Evolutionary conservation across 2,329 filamentous ascomycete genomes (phyloP), one percentile per base, ranked within the genome.

Genomic region (Acrocalymma vagum): DNA sequence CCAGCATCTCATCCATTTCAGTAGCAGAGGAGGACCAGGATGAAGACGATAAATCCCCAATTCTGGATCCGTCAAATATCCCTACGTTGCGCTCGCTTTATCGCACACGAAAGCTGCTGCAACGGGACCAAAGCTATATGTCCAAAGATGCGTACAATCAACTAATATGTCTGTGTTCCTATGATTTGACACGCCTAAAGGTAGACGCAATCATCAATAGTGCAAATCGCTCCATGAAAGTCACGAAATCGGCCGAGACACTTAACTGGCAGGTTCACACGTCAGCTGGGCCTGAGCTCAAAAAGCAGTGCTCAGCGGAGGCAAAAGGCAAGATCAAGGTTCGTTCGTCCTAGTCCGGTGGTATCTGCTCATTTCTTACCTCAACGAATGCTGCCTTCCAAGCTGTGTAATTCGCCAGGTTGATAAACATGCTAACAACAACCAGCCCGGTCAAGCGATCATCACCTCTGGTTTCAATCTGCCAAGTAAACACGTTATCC

Each of bases 201-300:
- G 64, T 67, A 0, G 66, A 67, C 27, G 64, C 64, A 9, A 68
- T 70, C 14, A 60, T 70, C 9, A 69, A 64, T 27, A 63, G 58
- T 27, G 56, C 63, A 1, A 60, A 59, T 10, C 28, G 18, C 6
- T 28, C 42, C 2, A 29, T 65, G 34, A 51, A 40, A 6, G 9
- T 44, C 23, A 36, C 42, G 8, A 51, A 36, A 37, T 9, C 23
- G 7, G 31, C 21, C 6, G 40, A 47, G 2, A 61, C 51, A 3
- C 48, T 69, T 11, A 63, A 65, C 13, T 22, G 55, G 18, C 32
- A 43, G 6, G 38, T 70, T 6, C 58, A 66, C 27, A 51, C 48
- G 47, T 58, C 56, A 17, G 65, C 61, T 13, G 67, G 66, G 2
- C 55, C 60, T 18, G 47, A 29, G 1, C 45, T 70, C 2, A 24